Conservation (phyloP, 2,329 filamentous ascomycete genomes). For the Didymella lethalis region DNA sequence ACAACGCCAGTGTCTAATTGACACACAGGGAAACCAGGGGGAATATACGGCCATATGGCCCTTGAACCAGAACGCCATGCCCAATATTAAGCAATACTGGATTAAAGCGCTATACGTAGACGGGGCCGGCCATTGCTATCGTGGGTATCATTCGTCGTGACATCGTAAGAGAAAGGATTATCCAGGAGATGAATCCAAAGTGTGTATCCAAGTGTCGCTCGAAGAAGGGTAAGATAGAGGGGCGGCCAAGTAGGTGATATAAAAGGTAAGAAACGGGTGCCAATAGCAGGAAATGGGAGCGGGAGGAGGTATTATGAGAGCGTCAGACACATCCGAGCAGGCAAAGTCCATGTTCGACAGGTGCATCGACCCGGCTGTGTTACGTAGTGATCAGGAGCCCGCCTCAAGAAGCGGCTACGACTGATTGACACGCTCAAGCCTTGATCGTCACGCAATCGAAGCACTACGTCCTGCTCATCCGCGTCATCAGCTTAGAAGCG, state of each 20-base stretch:
- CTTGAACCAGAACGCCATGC: conserved; percentile 28
- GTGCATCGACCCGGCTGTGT: conserved; percentile 9
- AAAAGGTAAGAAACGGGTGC: conserved; percentile 23
- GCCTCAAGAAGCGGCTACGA: conserved; percentile 15
- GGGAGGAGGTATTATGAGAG: conserved; percentile 15
- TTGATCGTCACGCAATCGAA: not conserved
- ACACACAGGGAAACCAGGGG: conserved; percentile 19
- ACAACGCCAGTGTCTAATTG: conserved; percentile 25
- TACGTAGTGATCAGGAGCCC: conserved; percentile 12
- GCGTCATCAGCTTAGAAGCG: conserved; percentile 39
- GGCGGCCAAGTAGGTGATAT: conserved; percentile 13
- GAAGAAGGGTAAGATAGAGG: conserved; percentile 21
- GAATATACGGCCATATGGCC: conserved; percentile 27
- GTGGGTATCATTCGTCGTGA: conserved; percentile 51
- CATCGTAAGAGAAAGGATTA: conserved; percentile 40
- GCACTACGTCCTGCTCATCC: not conserved
- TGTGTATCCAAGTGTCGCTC: conserved; percentile 24
- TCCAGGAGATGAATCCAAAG: conserved; percentile 30
- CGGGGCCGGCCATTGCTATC: conserved; percentile 40
- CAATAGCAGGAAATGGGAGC: conserved; percentile 23
- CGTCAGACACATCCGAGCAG: not conserved
- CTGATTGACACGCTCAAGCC: conserved; percentile 19
- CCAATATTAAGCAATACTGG: conserved; percentile 29
- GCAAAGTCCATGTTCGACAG: not conserved
- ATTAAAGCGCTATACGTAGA: conserved; percentile 36